These are phyloP conservation scores for Hansfordia pulvinata DNA, from an alignment of 2,329 filamentous ascomycete genomes.

Conservation along the genomic window DNA sequence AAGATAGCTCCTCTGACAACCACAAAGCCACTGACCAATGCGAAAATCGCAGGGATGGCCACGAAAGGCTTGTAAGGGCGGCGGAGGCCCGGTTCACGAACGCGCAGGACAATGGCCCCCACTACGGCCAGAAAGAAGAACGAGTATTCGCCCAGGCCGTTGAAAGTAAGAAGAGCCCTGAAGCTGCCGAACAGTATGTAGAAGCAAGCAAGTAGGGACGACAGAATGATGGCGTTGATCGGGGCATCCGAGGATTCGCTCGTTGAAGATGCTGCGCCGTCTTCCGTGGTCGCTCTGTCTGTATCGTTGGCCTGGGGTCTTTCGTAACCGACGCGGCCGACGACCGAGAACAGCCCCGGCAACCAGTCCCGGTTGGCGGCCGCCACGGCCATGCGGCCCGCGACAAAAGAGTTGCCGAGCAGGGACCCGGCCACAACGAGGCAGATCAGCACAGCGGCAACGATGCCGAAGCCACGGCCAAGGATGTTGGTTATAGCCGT, in stretches of 20 bases:
- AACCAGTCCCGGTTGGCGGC: slow-evolving; percentile 40
- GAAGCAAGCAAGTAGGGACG: slow-evolving; percentile 31
- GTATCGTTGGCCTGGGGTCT: slow-evolving; percentile 3
- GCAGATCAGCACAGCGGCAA: slow-evolving; percentile 42
- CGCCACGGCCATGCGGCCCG: slow-evolving; percentile 45
- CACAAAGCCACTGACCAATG: slow-evolving; percentile 44
- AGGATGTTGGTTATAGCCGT: slow-evolving; percentile 42
- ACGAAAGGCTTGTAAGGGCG: slow-evolving; percentile 42
- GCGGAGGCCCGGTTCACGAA: slow-evolving; percentile 36
- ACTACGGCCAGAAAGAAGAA: slow-evolving; percentile 52
- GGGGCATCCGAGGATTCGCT: slow-evolving; percentile 29
- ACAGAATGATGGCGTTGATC: slow-evolving; percentile 37
- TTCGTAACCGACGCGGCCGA: slow-evolving; percentile 26
- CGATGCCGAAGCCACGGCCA: slow-evolving; percentile 36
- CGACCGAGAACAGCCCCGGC: slow-evolving; percentile 26
- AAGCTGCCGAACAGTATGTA: slow-evolving; percentile 50
- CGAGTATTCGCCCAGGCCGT: slow-evolving; percentile 44
- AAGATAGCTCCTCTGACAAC: slow-evolving; percentile 45
- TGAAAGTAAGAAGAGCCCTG: slow-evolving; percentile 45
- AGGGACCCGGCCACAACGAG: slow-evolving; percentile 48
- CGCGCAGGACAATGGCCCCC: slow-evolving; percentile 41
- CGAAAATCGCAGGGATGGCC: slow-evolving; percentile 36
- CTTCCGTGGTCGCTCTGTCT: slow-evolving; percentile 1
- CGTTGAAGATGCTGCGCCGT: too few species aligned
- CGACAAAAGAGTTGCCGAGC: slow-evolving; percentile 48